Evolutionary conservation across 148 eudicot genomes (phyloP), one percentile per base, ranked within the genome.

Genomic region (Cornus controversa): DNA sequence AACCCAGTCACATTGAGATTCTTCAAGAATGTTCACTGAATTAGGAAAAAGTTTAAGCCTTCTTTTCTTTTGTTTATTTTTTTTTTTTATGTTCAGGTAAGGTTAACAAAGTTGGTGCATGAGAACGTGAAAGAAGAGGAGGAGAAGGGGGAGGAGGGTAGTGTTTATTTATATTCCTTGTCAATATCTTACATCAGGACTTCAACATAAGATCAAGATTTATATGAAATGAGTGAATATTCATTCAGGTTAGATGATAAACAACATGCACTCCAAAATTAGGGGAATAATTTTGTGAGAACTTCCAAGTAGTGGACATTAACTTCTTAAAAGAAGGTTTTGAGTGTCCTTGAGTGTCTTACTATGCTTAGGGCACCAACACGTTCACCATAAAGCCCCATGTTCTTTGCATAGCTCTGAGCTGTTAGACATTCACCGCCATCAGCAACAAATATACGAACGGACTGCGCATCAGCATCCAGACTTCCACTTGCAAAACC

Each of bases 381-480:
- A 86, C 98, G 96, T 75, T 96, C 99, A 67, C 99, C 99, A 75
- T 96, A 93, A 71, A 93, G 97, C 68, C 99, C 98, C 94, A 96
- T 87, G 74, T 93, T 96, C 87, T 96, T 96, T 34, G 99, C 99
- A 87, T 96, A 96, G 78, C 99, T 96, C 80, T 96, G 99, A 85
- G 99, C 99, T 58, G 90, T 77, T 79, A 96, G 82, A 77, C 93
- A 91, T 87, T 93, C 99, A 72, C 99, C 98, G 8, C 98, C 97
- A 82, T 96, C 99, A 71, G 90, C 90, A 47, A 90, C 98, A 83
- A 96, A 96, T 89, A 89, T 88, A 64, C 98, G 96, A 47, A 96
- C 91, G 37, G 97, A 76, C 68, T 86, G 83, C 47, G 99, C 99
- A 91, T 96, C 99, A 37, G 82, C 75, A 77, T 96, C 98, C 75